Evolutionary conservation across 208 protist species (phyloP).

Genomic region (Trypanosomatidae sp.): DNA sequence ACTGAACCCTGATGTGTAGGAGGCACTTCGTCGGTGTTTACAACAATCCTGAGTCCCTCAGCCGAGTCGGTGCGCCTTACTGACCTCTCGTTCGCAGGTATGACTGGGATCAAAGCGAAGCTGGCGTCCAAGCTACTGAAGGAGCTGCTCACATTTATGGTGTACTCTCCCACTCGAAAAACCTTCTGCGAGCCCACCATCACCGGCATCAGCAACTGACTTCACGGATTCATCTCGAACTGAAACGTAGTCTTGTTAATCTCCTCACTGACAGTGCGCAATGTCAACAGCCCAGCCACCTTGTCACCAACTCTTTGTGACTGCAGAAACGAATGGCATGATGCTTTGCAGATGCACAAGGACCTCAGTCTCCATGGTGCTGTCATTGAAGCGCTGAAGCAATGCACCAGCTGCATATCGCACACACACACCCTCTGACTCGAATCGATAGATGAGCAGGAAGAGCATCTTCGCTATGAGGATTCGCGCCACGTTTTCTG

Average conservation of each 20-base stretch:
- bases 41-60: constrained; percentile 12
- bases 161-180: constrained; percentile 35
- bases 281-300: constrained; percentile 52
- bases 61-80: constrained; percentile 3
- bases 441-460: constrained; percentile 52
- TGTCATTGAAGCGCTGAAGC: constrained; percentile 40
- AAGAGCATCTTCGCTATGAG: constrained; percentile 62
- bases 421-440: constrained; percentile 36
- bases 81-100: constrained; percentile 9
- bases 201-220: constrained; percentile 43
- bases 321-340: constrained; percentile 37
- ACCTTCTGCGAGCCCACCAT: constrained; percentile 58
- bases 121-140: constrained; percentile 20
- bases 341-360: constrained; percentile 48
- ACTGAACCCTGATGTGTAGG: not conserved
- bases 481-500: constrained; percentile 40
- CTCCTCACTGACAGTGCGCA: constrained; percentile 56
- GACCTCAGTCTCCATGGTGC: constrained; percentile 44
- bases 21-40: not conserved
- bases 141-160: constrained; percentile 22
- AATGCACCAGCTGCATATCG: constrained; percentile 46
- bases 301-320: constrained; percentile 27
- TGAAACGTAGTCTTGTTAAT: constrained; percentile 63
- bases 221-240: constrained; percentile 55
- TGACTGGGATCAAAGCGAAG: constrained; percentile 16